Conservation (phyloP, 2,329 filamentous ascomycete genomes). For the Lecanicillium sp. region DNA sequence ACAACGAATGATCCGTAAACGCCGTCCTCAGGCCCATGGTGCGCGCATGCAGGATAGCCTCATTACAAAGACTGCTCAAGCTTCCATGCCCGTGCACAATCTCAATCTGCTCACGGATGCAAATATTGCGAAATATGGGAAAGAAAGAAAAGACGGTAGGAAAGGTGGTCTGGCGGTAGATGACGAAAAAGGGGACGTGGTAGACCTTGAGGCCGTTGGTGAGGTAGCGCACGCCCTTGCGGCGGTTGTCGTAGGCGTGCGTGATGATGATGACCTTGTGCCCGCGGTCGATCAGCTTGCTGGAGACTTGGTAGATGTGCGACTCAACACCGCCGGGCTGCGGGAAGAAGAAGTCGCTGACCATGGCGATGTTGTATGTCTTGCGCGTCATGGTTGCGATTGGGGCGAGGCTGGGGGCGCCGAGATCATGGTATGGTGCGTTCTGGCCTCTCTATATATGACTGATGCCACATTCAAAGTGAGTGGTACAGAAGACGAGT, state of each 20-base stretch:
- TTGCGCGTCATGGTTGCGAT: slow-evolving; percentile 38
- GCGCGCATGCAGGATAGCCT: slow-evolving; percentile 86
- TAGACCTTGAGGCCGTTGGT: slow-evolving; percentile 98
- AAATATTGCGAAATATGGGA: slow-evolving; percentile 92
- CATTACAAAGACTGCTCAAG: slow-evolving; percentile 85
- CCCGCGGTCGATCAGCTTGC: slow-evolving; percentile 91
- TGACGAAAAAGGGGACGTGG: slow-evolving; percentile 90
- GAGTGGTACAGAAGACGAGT: no score
- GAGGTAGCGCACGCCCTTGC: slow-evolving; percentile 87
- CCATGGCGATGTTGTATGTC: slow-evolving; percentile 73
- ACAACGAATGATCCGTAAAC: slow-evolving; percentile 95
- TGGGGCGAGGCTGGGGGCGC: slow-evolving; percentile 5
- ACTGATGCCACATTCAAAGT: no score
- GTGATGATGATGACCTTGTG: slow-evolving; percentile 98
- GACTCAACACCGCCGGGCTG: slow-evolving; percentile 95
- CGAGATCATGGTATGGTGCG: background rate
- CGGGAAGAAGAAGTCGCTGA: slow-evolving; percentile 99
- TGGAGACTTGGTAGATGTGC: slow-evolving; percentile 95
- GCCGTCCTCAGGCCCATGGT: slow-evolving; percentile 96
- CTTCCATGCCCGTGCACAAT: slow-evolving; percentile 98
- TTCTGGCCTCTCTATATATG: no score
- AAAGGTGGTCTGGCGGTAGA: slow-evolving; percentile 88
- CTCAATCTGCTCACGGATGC: slow-evolving; percentile 88
- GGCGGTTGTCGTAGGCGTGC: slow-evolving; percentile 80
- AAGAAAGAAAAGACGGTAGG: slow-evolving; percentile 99